Evolutionary conservation across 1,284 basidiomycete genomes (phyloP).

Genomic region (Stereum hirsutum): DNA sequence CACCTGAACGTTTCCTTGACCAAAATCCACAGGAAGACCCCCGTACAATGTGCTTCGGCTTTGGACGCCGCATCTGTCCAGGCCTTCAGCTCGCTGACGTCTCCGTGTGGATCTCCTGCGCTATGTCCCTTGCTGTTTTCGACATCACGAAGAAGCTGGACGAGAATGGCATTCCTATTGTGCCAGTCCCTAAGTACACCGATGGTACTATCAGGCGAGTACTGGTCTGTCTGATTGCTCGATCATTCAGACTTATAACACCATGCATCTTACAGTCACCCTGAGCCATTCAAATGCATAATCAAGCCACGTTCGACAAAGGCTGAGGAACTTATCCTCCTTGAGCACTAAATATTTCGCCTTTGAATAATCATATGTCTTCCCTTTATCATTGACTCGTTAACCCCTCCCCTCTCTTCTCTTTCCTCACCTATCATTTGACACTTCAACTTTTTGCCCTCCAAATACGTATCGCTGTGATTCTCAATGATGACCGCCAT

Average conservation of each 20-base stretch:
- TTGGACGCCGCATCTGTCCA: conserved; percentile 9
- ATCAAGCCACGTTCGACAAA: conserved; percentile 50
- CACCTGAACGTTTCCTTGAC: conserved; percentile 4
- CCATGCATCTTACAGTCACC: conserved; percentile 32
- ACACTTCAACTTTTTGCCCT: too few relatives aligned
- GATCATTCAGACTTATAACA: background rate
- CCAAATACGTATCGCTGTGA: too few relatives aligned
- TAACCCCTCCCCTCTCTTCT: too few relatives aligned
- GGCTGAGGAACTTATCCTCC: conserved; percentile 38
- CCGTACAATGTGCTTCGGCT: background rate
- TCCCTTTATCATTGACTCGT: too few relatives aligned
- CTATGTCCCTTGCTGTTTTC: conserved; percentile 15
- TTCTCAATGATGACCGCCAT: too few relatives aligned
- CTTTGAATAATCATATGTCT: too few relatives aligned
- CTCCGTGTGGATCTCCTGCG: conserved; percentile 15
- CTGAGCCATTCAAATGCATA: conserved; percentile 48
- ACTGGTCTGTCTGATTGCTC: background rate
- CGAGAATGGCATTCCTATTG: conserved; percentile 11
- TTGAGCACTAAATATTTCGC: too few relatives aligned
- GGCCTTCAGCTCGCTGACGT: conserved; percentile 17
- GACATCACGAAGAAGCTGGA: conserved; percentile 15
- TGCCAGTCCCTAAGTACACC: conserved; percentile 9
- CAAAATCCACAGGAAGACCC: conserved; percentile 1
- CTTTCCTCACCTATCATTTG: too few relatives aligned
- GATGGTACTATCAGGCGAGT: conserved; percentile 13